phyloP scores from a whole-genome alignment of 169 alveolate species.

The Plasmodium chabaudi region DNA sequence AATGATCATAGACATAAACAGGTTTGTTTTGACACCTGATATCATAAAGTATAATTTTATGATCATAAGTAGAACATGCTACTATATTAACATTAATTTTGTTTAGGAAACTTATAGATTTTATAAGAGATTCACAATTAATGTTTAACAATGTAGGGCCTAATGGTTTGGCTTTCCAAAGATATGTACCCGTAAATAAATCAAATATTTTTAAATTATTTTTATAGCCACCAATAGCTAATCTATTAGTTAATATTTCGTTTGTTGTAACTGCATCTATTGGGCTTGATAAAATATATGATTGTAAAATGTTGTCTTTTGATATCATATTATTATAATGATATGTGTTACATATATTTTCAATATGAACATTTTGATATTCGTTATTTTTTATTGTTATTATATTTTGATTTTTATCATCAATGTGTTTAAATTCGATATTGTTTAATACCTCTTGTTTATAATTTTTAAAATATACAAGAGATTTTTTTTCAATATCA shows the following conservation, averaged over 20 bases:
- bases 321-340: constrained; percentile 67
- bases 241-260: constrained; percentile 78
- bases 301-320: constrained; percentile 38
- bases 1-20: constrained; percentile 81
- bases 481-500: constrained; percentile 13
- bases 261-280: constrained; percentile 75
- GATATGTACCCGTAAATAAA: constrained; percentile 77
- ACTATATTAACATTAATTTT: constrained; percentile 79
- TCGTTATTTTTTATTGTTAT: constrained; percentile 19
- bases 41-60: constrained; percentile 81
- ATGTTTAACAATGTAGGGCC: constrained; percentile 80
- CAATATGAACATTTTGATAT: constrained; percentile 20
- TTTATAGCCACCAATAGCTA: constrained; percentile 81
- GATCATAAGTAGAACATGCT: constrained; percentile 80
- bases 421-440: constrained; percentile 42
- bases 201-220: constrained; percentile 80
- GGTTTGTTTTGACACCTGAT: constrained; percentile 82
- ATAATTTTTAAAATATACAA: constrained; percentile 35
- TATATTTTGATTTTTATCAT: constrained; percentile 25
- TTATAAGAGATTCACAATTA: constrained; percentile 77
- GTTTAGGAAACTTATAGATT: constrained; percentile 77
- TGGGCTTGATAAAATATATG: constrained; percentile 79
- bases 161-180: constrained; percentile 82
- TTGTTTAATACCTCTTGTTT: constrained; percentile 23
- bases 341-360: constrained; percentile 57